phyloP scores from a whole-genome alignment of 163 green algal genomes.

The Smithsoniella earleae region DNA sequence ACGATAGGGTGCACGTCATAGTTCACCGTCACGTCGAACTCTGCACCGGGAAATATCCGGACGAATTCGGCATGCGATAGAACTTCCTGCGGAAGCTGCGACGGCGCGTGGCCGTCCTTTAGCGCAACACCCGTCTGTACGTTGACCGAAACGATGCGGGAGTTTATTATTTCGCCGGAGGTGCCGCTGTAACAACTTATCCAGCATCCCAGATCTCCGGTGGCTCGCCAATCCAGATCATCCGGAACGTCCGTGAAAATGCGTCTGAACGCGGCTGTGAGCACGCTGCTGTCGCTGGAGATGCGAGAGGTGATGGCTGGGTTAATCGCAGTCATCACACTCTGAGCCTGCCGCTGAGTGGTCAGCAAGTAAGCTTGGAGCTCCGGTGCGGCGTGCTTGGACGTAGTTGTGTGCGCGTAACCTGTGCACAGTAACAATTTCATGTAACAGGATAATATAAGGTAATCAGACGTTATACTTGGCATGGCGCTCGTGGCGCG shows the following conservation, averaged over 20 bases:
- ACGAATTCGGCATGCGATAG: not conserved
- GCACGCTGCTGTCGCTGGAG: no score
- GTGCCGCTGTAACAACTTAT: not conserved
- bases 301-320: no score
- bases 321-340: not conserved
- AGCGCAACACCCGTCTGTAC: not conserved
- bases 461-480: no score
- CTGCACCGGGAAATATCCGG: not conserved
- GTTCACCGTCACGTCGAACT: constrained; percentile 13
- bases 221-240: not conserved
- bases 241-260: not conserved
- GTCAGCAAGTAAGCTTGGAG: no score
- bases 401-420: no score
- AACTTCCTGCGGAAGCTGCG: not conserved
- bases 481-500: no score
- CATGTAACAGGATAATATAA: no score
- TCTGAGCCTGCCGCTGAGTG: not conserved
- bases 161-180: not conserved
- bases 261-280: not conserved
- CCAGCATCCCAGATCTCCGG: not conserved
- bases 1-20: not conserved
- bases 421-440: no score
- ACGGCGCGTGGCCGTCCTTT: not conserved
- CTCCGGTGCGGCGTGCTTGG: no score
- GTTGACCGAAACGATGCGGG: not conserved